A percentile compares a stretch with the other conserved stretches of the same genome.
phyloP scores from a whole-genome alignment of 2,329 filamentous ascomycete species.

The Sporothrix pallida region DNA sequence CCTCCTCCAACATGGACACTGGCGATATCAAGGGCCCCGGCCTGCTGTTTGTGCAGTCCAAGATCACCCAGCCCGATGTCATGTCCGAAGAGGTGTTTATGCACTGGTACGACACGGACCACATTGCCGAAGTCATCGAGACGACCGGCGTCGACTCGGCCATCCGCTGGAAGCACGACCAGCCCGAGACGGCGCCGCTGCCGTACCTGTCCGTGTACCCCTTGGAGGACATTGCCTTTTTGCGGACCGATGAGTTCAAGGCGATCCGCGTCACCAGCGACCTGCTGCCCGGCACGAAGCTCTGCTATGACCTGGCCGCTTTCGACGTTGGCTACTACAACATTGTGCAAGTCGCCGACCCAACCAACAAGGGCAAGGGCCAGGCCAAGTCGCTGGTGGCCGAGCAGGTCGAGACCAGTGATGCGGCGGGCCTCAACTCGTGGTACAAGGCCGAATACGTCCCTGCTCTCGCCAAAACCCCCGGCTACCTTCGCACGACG shows the following conservation, averaged over 20 bases:
- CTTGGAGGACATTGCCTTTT: slow-evolving; percentile 46
- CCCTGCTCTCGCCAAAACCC: slow-evolving; percentile 30
- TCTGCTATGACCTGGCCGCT: slow-evolving; percentile 40
- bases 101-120: slow-evolving; percentile 50
- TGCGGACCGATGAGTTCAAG: slow-evolving; percentile 45
- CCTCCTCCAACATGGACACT: slow-evolving; percentile 25
- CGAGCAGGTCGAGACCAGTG: slow-evolving; percentile 34
- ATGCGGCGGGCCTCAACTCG: slow-evolving; percentile 32
- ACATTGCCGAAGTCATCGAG: slow-evolving; percentile 47
- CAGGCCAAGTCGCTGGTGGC: slow-evolving; percentile 36
- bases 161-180: slow-evolving; percentile 44
- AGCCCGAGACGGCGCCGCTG: slow-evolving; percentile 37
- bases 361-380: slow-evolving; percentile 38
- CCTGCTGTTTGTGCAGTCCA: slow-evolving; percentile 44
- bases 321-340: slow-evolving; percentile 39
- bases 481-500: slow-evolving; percentile 41
- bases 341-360: slow-evolving; percentile 39
- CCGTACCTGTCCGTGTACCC: slow-evolving; percentile 48
- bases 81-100: slow-evolving; percentile 44
- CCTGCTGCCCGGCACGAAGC: slow-evolving; percentile 38
- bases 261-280: slow-evolving; percentile 45
- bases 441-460: slow-evolving; percentile 39
- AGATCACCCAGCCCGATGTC: slow-evolving; percentile 41
- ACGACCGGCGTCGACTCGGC: slow-evolving; percentile 45
- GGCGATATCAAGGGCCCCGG: slow-evolving; percentile 37